Percentiles rank a stretch among this genome's conserved stretches.
Evolutionary conservation across 768 basidiomycete species (phyloP).

Genomic region (Tricholoma sp.): DNA sequence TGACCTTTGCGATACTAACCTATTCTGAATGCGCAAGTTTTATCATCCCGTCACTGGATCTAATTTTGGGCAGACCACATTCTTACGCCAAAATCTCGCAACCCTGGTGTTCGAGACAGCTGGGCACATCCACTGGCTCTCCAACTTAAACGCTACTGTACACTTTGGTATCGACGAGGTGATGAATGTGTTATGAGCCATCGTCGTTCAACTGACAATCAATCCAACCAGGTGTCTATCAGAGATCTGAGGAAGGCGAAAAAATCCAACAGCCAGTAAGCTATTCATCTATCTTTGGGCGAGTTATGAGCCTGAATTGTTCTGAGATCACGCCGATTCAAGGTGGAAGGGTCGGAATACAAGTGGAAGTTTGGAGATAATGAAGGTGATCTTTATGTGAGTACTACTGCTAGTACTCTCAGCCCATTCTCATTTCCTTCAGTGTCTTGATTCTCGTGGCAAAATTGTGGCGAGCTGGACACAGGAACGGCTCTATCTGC

Average conservation of each 20-base stretch:
- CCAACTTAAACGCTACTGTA: slow-evolving; percentile 37
- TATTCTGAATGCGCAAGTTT: slow-evolving; percentile 24
- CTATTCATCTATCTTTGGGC: not conserved
- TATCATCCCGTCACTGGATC: slow-evolving; percentile 41
- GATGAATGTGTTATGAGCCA: not conserved
- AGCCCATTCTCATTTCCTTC: not conserved
- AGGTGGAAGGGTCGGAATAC: slow-evolving; percentile 42
- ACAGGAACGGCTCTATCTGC: slow-evolving; percentile 31
- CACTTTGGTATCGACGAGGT: slow-evolving; percentile 48
- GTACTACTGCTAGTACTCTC: slow-evolving; percentile 14
- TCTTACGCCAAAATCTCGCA: slow-evolving; percentile 40
- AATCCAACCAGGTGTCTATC: slow-evolving; percentile 25
- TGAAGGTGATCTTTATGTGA: slow-evolving; percentile 39
- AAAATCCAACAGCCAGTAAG: slow-evolving; percentile 46
- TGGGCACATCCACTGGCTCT: slow-evolving; percentile 50
- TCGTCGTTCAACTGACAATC: not conserved
- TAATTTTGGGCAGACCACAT: slow-evolving; percentile 38
- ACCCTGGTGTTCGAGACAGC: slow-evolving; percentile 45
- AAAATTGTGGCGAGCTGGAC: slow-evolving; percentile 45
- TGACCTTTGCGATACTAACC: not conserved
- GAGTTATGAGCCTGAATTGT: not conserved
- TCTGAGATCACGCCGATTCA: slow-evolving; percentile 50
- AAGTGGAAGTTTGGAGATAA: slow-evolving; percentile 51
- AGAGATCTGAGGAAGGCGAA: slow-evolving; percentile 45
- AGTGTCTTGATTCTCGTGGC: slow-evolving; percentile 49